Evolutionary conservation across 1,284 basidiomycete genomes (phyloP).

Genomic region (Lignosus rhinocerotis): DNA sequence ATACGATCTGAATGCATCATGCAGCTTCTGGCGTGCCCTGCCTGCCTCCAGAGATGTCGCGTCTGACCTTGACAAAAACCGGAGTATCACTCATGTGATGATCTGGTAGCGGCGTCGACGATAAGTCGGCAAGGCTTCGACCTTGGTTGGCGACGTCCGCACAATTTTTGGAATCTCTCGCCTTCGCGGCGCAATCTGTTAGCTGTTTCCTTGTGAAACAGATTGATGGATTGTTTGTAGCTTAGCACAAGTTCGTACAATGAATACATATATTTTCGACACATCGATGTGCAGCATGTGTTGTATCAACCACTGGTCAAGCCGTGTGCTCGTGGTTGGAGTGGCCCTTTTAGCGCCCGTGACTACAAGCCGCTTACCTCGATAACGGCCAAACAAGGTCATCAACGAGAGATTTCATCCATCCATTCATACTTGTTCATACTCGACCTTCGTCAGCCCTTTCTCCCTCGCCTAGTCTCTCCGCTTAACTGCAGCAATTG

Average conservation of each 20-base stretch:
- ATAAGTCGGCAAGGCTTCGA: conserved; percentile 3
- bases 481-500: neutral
- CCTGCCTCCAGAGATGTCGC: neutral
- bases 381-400: conserved; percentile 27
- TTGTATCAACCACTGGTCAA: no score
- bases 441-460: conserved; percentile 2
- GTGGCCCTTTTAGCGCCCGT: conserved; percentile 5
- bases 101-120: conserved; percentile 13
- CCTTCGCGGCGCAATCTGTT: conserved; percentile 26
- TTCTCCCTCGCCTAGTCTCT: conserved; percentile 1
- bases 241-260: neutral
- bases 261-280: neutral
- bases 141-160: conserved; percentile 18
- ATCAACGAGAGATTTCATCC: conserved; percentile 25
- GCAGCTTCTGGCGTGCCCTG: neutral
- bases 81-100: neutral
- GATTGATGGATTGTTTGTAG: conserved; percentile 10
- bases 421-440: conserved; percentile 20
- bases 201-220: conserved; percentile 18
- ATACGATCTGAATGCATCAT: neutral
- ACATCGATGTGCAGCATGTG: no score
- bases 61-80: conserved; percentile 4
- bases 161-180: conserved; percentile 33
- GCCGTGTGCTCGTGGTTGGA: no score
- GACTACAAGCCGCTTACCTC: neutral